Conservation (phyloP, 164 flowering plant species). For the Stephania japonica region DNA sequence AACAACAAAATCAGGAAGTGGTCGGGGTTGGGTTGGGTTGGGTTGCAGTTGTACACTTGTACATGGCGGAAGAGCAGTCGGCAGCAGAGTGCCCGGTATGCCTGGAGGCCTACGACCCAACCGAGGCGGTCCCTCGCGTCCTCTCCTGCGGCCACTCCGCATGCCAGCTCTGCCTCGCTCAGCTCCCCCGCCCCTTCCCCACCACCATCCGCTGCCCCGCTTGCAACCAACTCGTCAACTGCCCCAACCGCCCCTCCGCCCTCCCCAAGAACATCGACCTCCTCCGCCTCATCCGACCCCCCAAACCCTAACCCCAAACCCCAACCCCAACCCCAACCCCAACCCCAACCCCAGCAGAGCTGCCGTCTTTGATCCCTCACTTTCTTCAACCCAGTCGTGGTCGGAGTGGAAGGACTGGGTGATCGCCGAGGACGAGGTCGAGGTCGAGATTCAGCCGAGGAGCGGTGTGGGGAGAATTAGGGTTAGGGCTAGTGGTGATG, state of each 20-base stretch:
- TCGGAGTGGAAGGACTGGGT: slow-evolving; percentile 55
- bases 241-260: slow-evolving; percentile 42
- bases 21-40: no score
- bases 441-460: slow-evolving; percentile 28
- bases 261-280: slow-evolving; percentile 97
- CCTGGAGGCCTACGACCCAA: slow-evolving; percentile 51
- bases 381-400: slow-evolving; percentile 29
- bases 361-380: no score
- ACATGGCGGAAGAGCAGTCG: no score
- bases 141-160: slow-evolving; percentile 85
- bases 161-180: slow-evolving; percentile 62
- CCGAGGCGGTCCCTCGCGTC: slow-evolving; percentile 58
- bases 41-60: no score
- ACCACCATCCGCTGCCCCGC: slow-evolving; percentile 73
- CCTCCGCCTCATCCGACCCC: slow-evolving; percentile 36
- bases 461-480: not conserved
- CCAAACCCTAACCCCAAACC: slow-evolving; percentile 11
- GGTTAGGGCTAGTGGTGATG: not conserved
- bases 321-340: slow-evolving; percentile 20
- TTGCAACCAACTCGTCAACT: slow-evolving; percentile 65
- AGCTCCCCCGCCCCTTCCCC: slow-evolving; percentile 49
- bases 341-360: slow-evolving; percentile 7
- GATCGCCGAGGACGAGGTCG: slow-evolving; percentile 40
- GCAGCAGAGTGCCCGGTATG: slow-evolving; percentile 97
- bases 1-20: no score